Base-by-base conservation (phyloP, 495 filamentous ascomycete species). In the Ramalina intermedia region DNA sequence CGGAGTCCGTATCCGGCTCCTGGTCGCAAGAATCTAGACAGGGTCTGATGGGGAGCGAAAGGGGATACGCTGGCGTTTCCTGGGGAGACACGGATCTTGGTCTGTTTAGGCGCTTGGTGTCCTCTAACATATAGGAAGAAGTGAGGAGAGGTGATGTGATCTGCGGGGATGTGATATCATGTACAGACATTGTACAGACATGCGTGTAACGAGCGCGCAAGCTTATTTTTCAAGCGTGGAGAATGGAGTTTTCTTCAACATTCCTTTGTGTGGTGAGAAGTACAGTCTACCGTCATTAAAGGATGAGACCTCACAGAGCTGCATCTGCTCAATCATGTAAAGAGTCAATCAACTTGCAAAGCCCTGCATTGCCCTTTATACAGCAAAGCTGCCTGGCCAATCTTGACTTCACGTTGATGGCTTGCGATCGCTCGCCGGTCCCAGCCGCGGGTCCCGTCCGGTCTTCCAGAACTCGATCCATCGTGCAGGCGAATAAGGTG, bases 1-100 rank as follows among this genome's bases (percentile, higher is more conserved):
- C 47, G 49, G 26, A 55, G 49, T 35, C 53, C 53, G 16, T 55
- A 55, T 21, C 53, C 53, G 8, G 50, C 43, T 2, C 37, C 39
- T 11, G 53, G 53, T 16, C 48, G 53, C 6, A 55, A 43, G 35
- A 55, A 55, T 16, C 46, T 47, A 4, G 53, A 55, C 17, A 26
- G 53, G 35, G 53, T 55, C 20, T 55, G 40, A 55, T 23, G 2
- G 21, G 16, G 38, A 7, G 20, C 16, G 38, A 21, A 41, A 4
- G 18, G 6, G 29, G 29, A 33, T 13, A 33, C 29, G 29, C 29
- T 33, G 29, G 29, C 29, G 29, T 33, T 33, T 33, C 29, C 29
- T 33, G 29, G 23, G 0, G 6, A n/a, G 29, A 1, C 12, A 33
- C 7, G 29, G 29, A 33, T 33, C 12, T 33, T 33, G 23, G 5